Base-by-base conservation (phyloP, 208 protist genomes). In the Leishmania aethiopica region DNA sequence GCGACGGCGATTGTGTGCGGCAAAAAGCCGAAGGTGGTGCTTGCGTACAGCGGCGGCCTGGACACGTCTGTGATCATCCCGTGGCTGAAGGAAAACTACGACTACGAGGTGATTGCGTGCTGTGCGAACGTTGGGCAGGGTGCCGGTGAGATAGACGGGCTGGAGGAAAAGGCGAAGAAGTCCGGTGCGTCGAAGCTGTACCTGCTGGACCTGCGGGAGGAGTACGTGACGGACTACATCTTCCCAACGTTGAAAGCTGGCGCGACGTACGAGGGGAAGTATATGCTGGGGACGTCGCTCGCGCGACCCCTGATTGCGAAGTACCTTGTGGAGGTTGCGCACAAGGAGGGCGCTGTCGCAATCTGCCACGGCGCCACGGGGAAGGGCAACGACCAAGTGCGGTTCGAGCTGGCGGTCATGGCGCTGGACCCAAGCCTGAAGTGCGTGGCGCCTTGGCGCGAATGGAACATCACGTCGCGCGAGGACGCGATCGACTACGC, bases 401-500 rank as follows among this genome's bases (percentile, higher is more conserved):
- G 73, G 55, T 83, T 86, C 75, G 83, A 86, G 83, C 78, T 83
- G 73, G 83, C 83, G 78, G 69, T 83, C 70, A 86, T 83, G 83
- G 83, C 83, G 35, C 79, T 86, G 42, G 83, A 86, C 83, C 78
- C 83, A 40, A 75, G 28, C 51, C 83, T 86, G 49, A 86, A 86
- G 79, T 69, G 75, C 66, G 62, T 86, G 7, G 83, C 83, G 57
- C 78, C 78, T 53, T 86, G 83, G 83, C 78, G 83, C 8, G 83
- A 86, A 78, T 86, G 83, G 79, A 83, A 78, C 75, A 86, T 86
- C 83, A 82, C 83, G 74, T 86, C 83, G 55, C 83, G 83, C 69
- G 83, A 86, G 83, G 83, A 83, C 35, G 78, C 78, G 51, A 79
- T 86, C 78, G 83, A 82, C 78, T 86, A 86, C 49, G 83, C 83